Conservation (phyloP, 257 asterid species). For the Misopates orontium region DNA sequence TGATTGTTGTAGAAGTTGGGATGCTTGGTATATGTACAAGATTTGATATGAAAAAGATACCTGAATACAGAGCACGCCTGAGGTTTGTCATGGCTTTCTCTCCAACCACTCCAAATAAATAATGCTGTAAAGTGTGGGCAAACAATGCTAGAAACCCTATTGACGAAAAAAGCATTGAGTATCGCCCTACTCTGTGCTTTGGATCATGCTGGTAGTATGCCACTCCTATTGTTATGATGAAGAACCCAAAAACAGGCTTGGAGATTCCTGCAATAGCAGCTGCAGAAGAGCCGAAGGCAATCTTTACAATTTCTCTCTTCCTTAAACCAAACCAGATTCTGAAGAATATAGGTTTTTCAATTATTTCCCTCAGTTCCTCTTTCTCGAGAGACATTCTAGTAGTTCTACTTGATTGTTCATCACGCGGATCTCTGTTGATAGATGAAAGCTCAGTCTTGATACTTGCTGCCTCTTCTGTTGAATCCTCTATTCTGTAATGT, state of each 20-base stretch:
- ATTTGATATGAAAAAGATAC: conserved; percentile 33
- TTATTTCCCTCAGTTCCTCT: conserved; percentile 37
- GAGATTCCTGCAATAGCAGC: conserved; percentile 82
- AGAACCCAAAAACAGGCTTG: conserved; percentile 77
- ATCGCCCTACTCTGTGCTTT: conserved; percentile 52
- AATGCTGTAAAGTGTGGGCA: conserved; percentile 81
- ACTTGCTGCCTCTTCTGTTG: conserved; percentile 33
- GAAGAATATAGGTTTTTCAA: conserved; percentile 46
- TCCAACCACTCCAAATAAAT: conserved; percentile 68
- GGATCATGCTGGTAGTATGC: conserved; percentile 56
- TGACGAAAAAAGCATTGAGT: conserved; percentile 54
- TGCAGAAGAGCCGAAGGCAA: conserved; percentile 56
- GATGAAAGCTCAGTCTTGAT: conserved; percentile 38
- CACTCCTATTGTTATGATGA: conserved; percentile 85
- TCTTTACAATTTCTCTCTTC: conserved; percentile 49
- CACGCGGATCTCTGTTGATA: conserved; percentile 34
- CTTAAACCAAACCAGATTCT: conserved; percentile 73
- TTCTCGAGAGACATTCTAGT: conserved; percentile 30
- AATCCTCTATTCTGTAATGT: conserved; percentile 42
- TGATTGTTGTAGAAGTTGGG: conserved; percentile 8
- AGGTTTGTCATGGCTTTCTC: conserved; percentile 77
- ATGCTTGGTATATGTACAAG: conserved; percentile 17
- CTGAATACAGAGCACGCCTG: conserved; percentile 64
- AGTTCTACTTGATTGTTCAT: conserved; percentile 37
- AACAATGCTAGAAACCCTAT: conserved; percentile 66